Evolutionary conservation across 2,329 filamentous ascomycete species (phyloP), one percentile per base, ranked within the genome.

Genomic region (Trichoderma koningiopsis): DNA sequence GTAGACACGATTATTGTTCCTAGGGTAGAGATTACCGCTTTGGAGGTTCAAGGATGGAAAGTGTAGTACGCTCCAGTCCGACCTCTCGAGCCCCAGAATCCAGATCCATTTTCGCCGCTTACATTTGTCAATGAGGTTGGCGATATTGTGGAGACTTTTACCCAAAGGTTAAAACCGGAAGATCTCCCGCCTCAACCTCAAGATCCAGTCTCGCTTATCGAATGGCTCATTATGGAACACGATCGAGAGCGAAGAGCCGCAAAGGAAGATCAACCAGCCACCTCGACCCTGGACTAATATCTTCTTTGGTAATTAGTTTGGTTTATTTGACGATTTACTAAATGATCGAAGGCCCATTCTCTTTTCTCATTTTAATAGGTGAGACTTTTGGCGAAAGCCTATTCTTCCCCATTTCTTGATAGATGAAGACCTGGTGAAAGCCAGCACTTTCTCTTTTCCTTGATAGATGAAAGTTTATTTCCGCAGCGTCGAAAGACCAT

Each of bases 21-120:
- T 22, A 43, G 60, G 49, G 53, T 66, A n/a, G 60, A 69, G 8
- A 35, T 69, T 4, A 47, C 24, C 7, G 56, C 35, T 1, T 37
- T 65, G 22, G 29, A 60, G 43, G 70, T 60, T 11, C 47, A 71
- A 62, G 70, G 67, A n/a, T 71, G 67, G 70, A 22, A 69, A 62
- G 60, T 69, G 43, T 71, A 65, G 59, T 66, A 63, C 43, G 58
- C 70, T 62, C 59, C 59, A 43, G 19, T 5, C 16, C 70, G 43
- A 19, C 58, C 67, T 43, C 14, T 69, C 29, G n/a, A n/a, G n/a
- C n/a, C n/a, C n/a, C n/a, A n/a, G n/a, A n/a, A n/a, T n/a, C n/a
- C n/a, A n/a, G n/a, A n/a, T n/a, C 27, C n/a, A 37, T 14, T n/a
- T 2, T 24, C 5, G 16, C 52, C 59, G 27, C 3, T 69, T 29